Evolutionary conservation across 345 rosid genomes (phyloP), one percentile per base, ranked within the genome.

Genomic region (Camelina neglecta): DNA sequence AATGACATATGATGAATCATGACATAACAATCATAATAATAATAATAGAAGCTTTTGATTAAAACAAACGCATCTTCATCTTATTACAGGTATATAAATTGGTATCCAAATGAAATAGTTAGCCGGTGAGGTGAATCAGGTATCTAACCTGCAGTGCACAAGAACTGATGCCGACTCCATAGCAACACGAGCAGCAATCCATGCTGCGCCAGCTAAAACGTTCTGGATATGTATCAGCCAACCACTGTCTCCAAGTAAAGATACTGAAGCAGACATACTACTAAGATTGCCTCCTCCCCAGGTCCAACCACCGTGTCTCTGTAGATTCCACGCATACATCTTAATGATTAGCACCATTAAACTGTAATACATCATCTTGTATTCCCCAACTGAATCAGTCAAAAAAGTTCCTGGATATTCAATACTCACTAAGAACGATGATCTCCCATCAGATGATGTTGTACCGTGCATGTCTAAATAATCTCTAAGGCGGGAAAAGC

Each of bases 281-380:
- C 98, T 95, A 44, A 95, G 98, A 78, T 95, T 89, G 60, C 98
- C 97, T 65, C 99, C 94, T 75, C 97, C 94, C 99, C 99, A 95
- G 13, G 91, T 90, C 97, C 97, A 92, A 70, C 92, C 97, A 58
- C 98, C 97, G 76, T 92, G 91, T 81, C 99, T 95, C 99, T 95
- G 83, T 66, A 75, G 72, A 79, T 69, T 31, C 76, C 71, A 81
- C 64, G 61, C 45, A 61, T 73, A 49, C 23, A 58, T 51, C 60
- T 44, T 11, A 55, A 29, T 33, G 54, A 57, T 41, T 61, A 42
- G 44, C 41, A 64, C 45, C 59, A 60, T 42, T 24, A n/a, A 39
- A 67, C 23, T 56, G 36, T 13, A 51, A 29, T 47, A 66, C 21
- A 72, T 59, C 69, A 59, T 59, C 21, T 0, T 4, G 21, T 54